phyloP scores from a whole-genome alignment of 441 rosid species.

The Populus trichocarpa region DNA sequence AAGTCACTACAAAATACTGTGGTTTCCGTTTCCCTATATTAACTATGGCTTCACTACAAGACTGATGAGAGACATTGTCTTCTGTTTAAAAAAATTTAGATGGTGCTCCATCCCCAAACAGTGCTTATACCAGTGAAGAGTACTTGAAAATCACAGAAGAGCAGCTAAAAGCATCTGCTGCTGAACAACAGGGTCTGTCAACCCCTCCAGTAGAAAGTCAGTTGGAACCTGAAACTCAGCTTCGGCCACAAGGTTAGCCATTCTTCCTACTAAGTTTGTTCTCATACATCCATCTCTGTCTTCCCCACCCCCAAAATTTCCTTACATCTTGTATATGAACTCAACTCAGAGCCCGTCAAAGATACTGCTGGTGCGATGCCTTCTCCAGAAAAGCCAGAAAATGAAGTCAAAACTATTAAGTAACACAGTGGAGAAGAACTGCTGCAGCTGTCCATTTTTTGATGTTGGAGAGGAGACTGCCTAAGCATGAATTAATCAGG shows the following conservation, averaged over 20 bases:
- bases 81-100: conserved; percentile 36
- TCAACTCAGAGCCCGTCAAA: conserved; percentile 32
- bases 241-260: conserved; percentile 34
- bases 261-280: background rate
- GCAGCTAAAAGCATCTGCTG: conserved; percentile 59
- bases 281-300: background rate
- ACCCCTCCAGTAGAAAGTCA: conserved; percentile 33
- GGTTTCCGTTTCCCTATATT: background rate
- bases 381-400: conserved; percentile 47
- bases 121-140: conserved; percentile 69
- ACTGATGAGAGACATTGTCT: background rate
- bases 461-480: background rate
- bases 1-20: background rate
- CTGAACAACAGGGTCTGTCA: conserved; percentile 28
- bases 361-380: conserved; percentile 17
- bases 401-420: conserved; percentile 12
- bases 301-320: background rate
- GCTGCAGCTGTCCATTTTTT: background rate
- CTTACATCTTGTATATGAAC: background rate
- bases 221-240: conserved; percentile 33
- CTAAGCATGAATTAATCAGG: background rate
- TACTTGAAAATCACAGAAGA: conserved; percentile 76
- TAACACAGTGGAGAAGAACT: background rate
- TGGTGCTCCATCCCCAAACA: conserved; percentile 40
- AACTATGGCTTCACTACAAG: background rate